These are phyloP conservation scores for Huntiella abstrusa DNA, from an alignment of 2,329 filamentous ascomycete genomes.

Conservation along the genomic window DNA sequence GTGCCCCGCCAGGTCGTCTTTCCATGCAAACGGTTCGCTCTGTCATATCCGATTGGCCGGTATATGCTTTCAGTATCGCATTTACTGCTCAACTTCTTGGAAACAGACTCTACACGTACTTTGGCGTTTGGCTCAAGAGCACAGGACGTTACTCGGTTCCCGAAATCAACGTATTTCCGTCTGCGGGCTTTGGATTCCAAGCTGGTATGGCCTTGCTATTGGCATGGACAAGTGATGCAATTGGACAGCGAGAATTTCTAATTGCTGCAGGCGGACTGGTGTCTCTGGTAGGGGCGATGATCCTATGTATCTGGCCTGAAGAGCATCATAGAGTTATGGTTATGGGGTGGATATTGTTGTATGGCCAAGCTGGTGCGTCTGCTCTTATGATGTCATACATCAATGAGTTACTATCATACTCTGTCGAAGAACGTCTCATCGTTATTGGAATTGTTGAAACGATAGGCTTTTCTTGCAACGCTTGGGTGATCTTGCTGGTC, in stretches of 20 bases:
- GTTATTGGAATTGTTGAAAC: constrained; percentile 31
- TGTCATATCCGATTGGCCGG: constrained; percentile 17
- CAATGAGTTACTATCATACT: constrained; percentile 26
- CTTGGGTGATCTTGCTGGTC: constrained; percentile 24
- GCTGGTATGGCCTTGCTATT: constrained; percentile 32
- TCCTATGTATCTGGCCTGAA: constrained; percentile 19
- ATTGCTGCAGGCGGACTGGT: constrained; percentile 28
- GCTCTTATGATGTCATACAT: constrained; percentile 26
- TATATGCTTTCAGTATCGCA: constrained; percentile 19
- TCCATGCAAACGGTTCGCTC: constrained; percentile 16
- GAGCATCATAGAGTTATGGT: constrained; percentile 19
- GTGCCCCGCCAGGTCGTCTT: constrained; percentile 17
- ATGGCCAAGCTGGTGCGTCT: constrained; percentile 19
- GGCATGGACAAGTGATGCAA: constrained; percentile 32
- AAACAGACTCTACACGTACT: constrained; percentile 21
- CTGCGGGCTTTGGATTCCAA: constrained; percentile 20
- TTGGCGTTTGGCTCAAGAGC: constrained; percentile 19
- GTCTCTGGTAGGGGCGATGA: constrained; percentile 18
- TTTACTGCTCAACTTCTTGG: constrained; percentile 19
- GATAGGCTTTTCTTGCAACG: constrained; percentile 24
- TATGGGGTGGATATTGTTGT: constrained; percentile 20
- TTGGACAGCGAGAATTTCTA: constrained; percentile 33
- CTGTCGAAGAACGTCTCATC: constrained; percentile 29
- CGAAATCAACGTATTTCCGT: constrained; percentile 33
- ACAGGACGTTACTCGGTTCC: constrained; percentile 17